These are phyloP conservation scores for Vitis vinifera DNA, from an alignment of 164 flowering plant species.

Conservation along the genomic window ASM3070453v1 NC_081817.1:1031001-1031500, in stretches of 20 bases:
- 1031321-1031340: slow-evolving; percentile 9
- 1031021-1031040: too few species aligned
- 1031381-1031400: background rate
- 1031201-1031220: slow-evolving; percentile 12
- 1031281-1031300: slow-evolving; percentile 37
- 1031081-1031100: too few species aligned
- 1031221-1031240: slow-evolving; percentile 9
- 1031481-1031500: too few species aligned
- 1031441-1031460: background rate
- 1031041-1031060: background rate
- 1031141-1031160: background rate
- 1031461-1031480: background rate
- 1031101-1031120: background rate
- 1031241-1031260: slow-evolving; percentile 9
- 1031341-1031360: background rate
- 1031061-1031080: background rate
- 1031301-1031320: slow-evolving; percentile 21
- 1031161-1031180: background rate
- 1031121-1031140: background rate
- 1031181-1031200: slow-evolving; percentile 3
- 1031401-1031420: background rate
- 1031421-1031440: background rate
- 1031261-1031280: background rate
- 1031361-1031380: background rate
- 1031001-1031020: too few species aligned